Base-by-base conservation (phyloP, 192 early-diverging fungal species). In the Linnemannia hyalina region DNA sequence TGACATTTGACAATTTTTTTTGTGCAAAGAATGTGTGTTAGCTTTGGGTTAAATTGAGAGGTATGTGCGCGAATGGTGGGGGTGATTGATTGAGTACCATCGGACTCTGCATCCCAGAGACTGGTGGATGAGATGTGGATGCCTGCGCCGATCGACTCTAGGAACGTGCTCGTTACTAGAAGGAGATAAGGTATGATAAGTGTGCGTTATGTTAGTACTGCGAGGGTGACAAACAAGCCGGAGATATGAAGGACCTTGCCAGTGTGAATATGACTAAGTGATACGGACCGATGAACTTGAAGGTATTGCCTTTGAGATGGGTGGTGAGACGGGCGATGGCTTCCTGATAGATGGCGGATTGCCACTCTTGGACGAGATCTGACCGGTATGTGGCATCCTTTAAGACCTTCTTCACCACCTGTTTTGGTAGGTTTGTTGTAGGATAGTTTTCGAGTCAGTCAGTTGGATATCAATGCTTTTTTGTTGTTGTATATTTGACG, bases 61-160 rank as follows among this genome's bases (percentile, higher is more conserved):
- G n/a, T 26, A 60, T 60, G 55, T 26, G 55, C 55, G 8, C 29
- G 55, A 60, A 18, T 26, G 55, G 0, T 8, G n/a, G n/a, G 44
- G 44, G 11, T 15, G 44, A 46, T 46, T 11, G 44, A 46, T 46
- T 11, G 44, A 46, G 1, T 83, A 85, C 82, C 82, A 76, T 85
- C 82, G 15, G 77, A 85, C 36, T 85, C 82, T 20, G 82, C 74
- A 73, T 85, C 82, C 82, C 82, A 85, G 23, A 85, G 69, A 73
- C 77, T 85, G 46, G 82, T 85, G 36, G 82, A 85, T 20, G 82
- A 78, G 4, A 85, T 80, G 36, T 85, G 82, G 10, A 85, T 74
- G 18, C 82, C 82, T 32, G 82, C 73, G 5, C 82, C 82, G 10
- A 85, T 74, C 32, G 73, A 71, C 16, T 85, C 82, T 35, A 85